phyloP scores from a whole-genome alignment of 73 alveolate genomes.

The Paramecium sexaurelia region DNA sequence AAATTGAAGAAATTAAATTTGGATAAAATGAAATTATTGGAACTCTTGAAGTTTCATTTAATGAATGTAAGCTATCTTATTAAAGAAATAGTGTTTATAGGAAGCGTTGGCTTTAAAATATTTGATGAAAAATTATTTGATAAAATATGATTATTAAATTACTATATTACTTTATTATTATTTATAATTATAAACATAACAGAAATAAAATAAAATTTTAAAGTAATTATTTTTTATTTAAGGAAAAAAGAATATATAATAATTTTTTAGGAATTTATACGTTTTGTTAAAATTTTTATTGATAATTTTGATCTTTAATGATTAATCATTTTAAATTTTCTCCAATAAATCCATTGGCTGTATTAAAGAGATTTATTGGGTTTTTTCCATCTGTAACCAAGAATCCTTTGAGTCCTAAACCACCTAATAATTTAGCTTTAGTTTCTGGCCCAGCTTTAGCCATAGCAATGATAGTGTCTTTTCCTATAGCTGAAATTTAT shows the following conservation, averaged over 20 bases:
- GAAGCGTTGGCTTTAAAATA: background rate
- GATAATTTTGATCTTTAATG: background rate
- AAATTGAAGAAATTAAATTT: background rate
- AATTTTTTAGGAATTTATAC: too few species aligned
- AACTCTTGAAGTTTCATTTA: background rate
- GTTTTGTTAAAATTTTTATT: too few species aligned
- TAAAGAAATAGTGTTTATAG: background rate
- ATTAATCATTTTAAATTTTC: background rate
- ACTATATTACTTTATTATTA: background rate
- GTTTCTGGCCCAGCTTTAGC: conserved; percentile 91
- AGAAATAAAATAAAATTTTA: too few species aligned
- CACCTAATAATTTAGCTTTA: conserved; percentile 79
- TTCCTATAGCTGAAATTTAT: conserved; percentile 77
- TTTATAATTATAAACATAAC: too few species aligned
- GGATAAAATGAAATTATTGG: background rate
- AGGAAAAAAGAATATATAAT: too few species aligned
- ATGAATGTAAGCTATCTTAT: background rate
- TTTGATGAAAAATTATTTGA: background rate
- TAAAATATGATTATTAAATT: background rate
- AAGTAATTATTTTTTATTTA: too few species aligned
- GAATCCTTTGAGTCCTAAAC: conserved; percentile 86
- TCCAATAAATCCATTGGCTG: conserved; percentile 83
- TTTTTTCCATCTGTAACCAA: conserved; percentile 85
- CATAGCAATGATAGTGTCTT: conserved; percentile 81
- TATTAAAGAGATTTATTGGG: conserved; percentile 80